phyloP scores from a whole-genome alignment of 192 early-diverging fungal genomes.

The Gaertneriomyces semiglobifer region DNA sequence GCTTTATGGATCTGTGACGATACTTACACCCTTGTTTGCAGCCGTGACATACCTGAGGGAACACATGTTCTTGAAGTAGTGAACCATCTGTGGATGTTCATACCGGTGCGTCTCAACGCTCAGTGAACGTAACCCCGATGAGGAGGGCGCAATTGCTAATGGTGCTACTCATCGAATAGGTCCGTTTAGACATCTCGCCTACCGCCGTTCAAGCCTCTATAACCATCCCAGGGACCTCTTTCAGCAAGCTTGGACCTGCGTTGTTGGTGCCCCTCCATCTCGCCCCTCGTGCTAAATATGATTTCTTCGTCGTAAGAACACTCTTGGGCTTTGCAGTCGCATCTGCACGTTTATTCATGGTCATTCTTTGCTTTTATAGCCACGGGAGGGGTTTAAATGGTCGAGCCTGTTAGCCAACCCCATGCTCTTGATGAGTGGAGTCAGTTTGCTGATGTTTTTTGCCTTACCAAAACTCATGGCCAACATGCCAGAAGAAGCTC shows the following conservation, averaged over 20 bases:
- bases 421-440: constrained; percentile 66
- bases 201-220: constrained; percentile 10
- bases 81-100: constrained; percentile 28
- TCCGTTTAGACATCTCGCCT: constrained; percentile 13
- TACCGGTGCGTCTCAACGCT: constrained; percentile 22
- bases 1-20: background rate
- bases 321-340: background rate
- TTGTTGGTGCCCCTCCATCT: constrained; percentile 12
- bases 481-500: constrained; percentile 55
- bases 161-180: background rate
- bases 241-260: background rate
- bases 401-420: constrained; percentile 61
- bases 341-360: background rate
- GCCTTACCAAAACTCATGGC: constrained; percentile 62
- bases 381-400: constrained; percentile 60
- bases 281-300: constrained; percentile 11
- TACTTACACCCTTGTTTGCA: constrained; percentile 6
- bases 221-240: constrained; percentile 11
- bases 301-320: constrained; percentile 24
- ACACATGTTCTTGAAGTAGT: constrained; percentile 37
- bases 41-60: constrained; percentile 37
- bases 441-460: constrained; percentile 56
- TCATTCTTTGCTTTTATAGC: constrained; percentile 13
- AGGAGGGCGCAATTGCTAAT: background rate
- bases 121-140: background rate